Conservation (phyloP, 2,329 filamentous ascomycete species). For the Paradendryphiella salina region DNA sequence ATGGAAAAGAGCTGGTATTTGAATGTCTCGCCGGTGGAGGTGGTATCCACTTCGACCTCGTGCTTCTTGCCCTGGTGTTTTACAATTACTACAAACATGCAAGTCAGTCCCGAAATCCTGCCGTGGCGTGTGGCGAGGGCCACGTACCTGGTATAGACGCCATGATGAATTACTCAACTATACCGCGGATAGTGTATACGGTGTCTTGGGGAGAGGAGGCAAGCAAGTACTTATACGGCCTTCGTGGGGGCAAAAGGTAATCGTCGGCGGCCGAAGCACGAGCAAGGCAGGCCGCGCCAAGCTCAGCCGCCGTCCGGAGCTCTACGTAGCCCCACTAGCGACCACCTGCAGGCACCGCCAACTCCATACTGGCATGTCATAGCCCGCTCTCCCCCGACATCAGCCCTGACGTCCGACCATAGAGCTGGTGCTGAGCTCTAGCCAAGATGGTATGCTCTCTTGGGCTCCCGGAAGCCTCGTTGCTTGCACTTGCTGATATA, state of each 20-base stretch:
- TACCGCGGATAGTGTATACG: constrained; percentile 1
- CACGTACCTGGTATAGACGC: constrained; percentile 44
- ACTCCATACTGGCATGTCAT: constrained; percentile 39
- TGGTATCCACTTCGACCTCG: constrained; percentile 86
- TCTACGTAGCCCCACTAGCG: constrained; percentile 30
- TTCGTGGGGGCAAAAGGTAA: constrained; percentile 39
- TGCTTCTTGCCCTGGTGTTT: constrained; percentile 96
- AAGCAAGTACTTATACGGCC: constrained; percentile 20
- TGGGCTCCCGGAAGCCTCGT: neutral
- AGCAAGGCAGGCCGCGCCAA: constrained; percentile 30
- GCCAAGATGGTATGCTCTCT: constrained; percentile 35
- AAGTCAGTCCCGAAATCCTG: constrained; percentile 24
- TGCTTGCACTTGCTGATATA: constrained; percentile 29
- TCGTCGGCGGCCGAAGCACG: constrained; percentile 34
- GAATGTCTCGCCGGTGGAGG: constrained; percentile 85
- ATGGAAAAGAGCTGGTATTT: constrained; percentile 95
- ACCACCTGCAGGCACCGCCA: constrained; percentile 33
- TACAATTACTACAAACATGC: constrained; percentile 68
- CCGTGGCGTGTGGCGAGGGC: neutral
- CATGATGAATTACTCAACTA: constrained; percentile 32
- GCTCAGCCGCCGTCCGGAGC: constrained; percentile 27
- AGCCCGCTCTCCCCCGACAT: constrained; percentile 23
- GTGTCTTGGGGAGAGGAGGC: constrained; percentile 9
- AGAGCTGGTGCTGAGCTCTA: constrained; percentile 25
- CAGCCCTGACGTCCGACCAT: constrained; percentile 21